Evolutionary conservation across 176 grass and related monocot genomes (phyloP).

Genomic region (Sorghum bicolor): Sorghum_bicolor_NCBIv3 NC_012879.2:6562501-6563000

Average conservation of each 20-base stretch:
- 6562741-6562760: neutral
- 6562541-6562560: constrained; percentile 12
- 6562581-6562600: constrained; percentile 13
- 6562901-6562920: neutral
- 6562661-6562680: constrained; percentile 25
- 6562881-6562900: neutral
- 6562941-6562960: neutral
- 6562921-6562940: neutral
- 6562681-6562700: constrained; percentile 23
- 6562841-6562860: neutral
- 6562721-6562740: neutral
- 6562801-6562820: constrained; percentile 18
- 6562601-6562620: neutral
- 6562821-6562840: constrained; percentile 7
- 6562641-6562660: constrained; percentile 28
- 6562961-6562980: neutral
- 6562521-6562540: neutral
- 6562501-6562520: neutral
- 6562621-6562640: constrained; percentile 26
- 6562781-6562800: constrained; percentile 20
- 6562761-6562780: constrained; percentile 7
- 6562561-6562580: neutral
- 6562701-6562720: constrained; percentile 17
- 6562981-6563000: no score
- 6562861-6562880: neutral